Conservation (phyloP, 345 rosid species). For the Eucalyptus shirleyi region DNA sequence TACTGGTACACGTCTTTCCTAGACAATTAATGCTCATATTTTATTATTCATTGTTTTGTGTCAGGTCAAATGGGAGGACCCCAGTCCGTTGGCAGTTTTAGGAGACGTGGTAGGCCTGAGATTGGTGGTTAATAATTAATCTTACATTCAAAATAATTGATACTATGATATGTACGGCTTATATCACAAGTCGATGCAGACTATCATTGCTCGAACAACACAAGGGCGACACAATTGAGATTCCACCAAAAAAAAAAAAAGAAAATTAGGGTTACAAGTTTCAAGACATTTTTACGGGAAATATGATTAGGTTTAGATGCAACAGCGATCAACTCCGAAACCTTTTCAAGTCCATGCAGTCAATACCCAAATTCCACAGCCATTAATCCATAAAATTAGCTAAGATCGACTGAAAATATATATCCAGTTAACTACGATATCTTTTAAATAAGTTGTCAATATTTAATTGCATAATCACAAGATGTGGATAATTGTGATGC, state of each 20-base stretch:
- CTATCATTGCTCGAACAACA: not conserved
- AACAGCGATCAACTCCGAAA: no score
- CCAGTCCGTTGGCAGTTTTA: not conserved
- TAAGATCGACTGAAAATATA: no score
- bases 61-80: not conserved
- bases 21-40: not conserved
- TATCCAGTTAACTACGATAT: no score
- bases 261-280: no score
- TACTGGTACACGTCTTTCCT: not conserved
- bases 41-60: not conserved
- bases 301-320: no score
- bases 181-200: not conserved
- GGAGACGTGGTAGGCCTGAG: not conserved
- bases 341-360: no score
- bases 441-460: no score
- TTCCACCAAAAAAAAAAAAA: not conserved
- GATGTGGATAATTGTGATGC: no score
- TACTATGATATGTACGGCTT: not conserved
- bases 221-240: not conserved
- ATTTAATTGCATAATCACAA: no score
- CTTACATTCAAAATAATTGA: not conserved
- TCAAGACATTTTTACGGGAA: accelerated
- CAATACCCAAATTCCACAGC: no score
- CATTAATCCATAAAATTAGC: no score
- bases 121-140: not conserved